Evolutionary conservation across 2,329 filamentous ascomycete species (phyloP).

Genomic region (Colletotrichum abscissum): DNA sequence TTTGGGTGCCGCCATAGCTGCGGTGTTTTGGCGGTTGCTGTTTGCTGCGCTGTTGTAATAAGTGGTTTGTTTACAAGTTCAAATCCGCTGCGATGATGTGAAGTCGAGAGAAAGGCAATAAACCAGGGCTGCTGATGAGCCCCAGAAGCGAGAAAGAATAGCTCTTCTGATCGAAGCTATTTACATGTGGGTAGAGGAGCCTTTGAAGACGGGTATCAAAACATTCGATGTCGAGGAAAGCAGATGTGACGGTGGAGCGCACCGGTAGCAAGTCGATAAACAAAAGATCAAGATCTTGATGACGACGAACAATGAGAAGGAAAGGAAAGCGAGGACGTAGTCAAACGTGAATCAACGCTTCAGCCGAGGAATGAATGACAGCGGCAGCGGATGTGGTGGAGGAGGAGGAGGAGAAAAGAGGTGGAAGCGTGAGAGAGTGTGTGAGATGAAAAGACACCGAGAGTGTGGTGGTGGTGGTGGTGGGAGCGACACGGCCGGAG

Average conservation of each 20-base stretch:
- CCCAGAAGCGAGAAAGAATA: not conserved
- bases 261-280: conserved; percentile 1
- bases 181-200: not conserved
- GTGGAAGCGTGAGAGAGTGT: conserved; percentile 8
- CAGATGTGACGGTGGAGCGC: conserved; percentile 1
- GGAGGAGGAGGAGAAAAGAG: conserved; percentile 8
- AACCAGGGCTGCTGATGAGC: conserved; percentile 2
- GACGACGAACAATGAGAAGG: conserved; percentile 17
- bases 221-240: conserved; percentile 10
- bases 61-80: conserved; percentile 8
- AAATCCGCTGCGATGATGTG: conserved; percentile 4
- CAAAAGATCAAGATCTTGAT: conserved; percentile 7
- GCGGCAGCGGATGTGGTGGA: conserved; percentile 12
- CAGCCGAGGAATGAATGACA: conserved; percentile 32
- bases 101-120: not conserved
- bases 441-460: not conserved
- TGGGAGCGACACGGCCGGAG: conserved; percentile 9
- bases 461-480: not conserved
- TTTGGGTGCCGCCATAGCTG: conserved; percentile 61
- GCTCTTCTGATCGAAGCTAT: not conserved
- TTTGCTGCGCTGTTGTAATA: not conserved
- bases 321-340: conserved; percentile 13
- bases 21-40: conserved; percentile 20
- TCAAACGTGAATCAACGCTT: conserved; percentile 17
- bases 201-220: conserved; percentile 23